Conservation (phyloP, 805 yeast genomes). For the Komagataella ulmi region DNA sequence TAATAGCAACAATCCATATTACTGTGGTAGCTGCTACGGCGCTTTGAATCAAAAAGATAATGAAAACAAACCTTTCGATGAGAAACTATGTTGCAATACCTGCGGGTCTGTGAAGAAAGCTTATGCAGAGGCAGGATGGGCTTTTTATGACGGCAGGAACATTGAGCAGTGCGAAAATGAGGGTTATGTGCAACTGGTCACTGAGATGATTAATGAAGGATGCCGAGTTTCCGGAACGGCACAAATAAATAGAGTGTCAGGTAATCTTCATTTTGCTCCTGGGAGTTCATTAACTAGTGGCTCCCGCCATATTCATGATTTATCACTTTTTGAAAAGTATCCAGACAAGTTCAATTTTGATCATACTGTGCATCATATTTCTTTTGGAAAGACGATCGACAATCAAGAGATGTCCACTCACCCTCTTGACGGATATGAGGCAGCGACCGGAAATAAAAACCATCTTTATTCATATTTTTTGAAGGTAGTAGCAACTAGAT, state of each 20-base stretch:
- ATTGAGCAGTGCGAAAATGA: conserved; percentile 86
- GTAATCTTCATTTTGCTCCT: conserved; percentile 92
- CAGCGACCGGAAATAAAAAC: conserved; percentile 31
- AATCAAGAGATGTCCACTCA: conserved; percentile 30
- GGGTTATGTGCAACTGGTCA: conserved; percentile 61
- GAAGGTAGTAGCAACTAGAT: conserved; percentile 84
- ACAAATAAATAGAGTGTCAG: conserved; percentile 72
- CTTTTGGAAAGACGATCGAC: conserved; percentile 60
- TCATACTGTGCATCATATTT: conserved; percentile 67
- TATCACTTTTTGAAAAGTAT: conserved; percentile 52
- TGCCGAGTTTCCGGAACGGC: conserved; percentile 78
- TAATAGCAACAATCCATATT: conserved; percentile 17
- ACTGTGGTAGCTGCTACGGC: conserved; percentile 91
- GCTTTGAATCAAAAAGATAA: conserved; percentile 48
- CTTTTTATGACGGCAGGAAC: conserved; percentile 76
- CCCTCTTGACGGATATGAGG: conserved; percentile 50
- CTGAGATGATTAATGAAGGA: conserved; percentile 61
- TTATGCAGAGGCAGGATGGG: conserved; percentile 72
- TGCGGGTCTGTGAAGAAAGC: conserved; percentile 76
- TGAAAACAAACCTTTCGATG: conserved; percentile 20
- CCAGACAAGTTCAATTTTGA: conserved; percentile 53
- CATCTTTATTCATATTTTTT: conserved; percentile 67
- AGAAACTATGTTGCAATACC: conserved; percentile 64
- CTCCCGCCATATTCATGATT: conserved; percentile 72
- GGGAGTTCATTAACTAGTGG: conserved; percentile 57